Evolutionary conservation across 306 rosid species (phyloP).

Genomic region (Cucumis melo): DNA sequence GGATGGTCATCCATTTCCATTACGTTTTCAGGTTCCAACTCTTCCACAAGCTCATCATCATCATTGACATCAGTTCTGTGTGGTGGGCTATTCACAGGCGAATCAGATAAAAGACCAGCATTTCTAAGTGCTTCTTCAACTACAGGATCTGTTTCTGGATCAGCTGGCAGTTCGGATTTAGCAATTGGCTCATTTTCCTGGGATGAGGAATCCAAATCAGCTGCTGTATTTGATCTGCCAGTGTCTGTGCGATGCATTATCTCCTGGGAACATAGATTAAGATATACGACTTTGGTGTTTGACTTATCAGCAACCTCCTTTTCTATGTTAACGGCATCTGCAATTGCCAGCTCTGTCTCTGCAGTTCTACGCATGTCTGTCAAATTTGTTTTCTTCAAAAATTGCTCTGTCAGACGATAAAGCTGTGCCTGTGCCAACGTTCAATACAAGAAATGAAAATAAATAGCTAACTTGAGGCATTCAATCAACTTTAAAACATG

Average conservation of each 20-base stretch:
- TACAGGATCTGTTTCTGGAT: slow-evolving; percentile 32
- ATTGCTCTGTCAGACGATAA: slow-evolving; percentile 70
- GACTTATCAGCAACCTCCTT: slow-evolving; percentile 80
- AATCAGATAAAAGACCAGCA: slow-evolving; percentile 85
- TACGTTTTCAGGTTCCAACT: slow-evolving; percentile 43
- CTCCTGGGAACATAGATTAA: slow-evolving; percentile 80
- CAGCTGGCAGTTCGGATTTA: slow-evolving; percentile 29
- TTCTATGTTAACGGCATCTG: slow-evolving; percentile 89
- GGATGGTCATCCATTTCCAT: slow-evolving; percentile 57
- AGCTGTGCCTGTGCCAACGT: slow-evolving; percentile 57
- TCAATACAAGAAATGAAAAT: background rate
- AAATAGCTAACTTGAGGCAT: background rate
- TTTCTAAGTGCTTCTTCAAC: slow-evolving; percentile 69
- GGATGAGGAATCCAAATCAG: slow-evolving; percentile 20
- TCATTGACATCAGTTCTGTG: slow-evolving; percentile 19
- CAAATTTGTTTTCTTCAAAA: slow-evolving; percentile 62
- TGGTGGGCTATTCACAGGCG: slow-evolving; percentile 73
- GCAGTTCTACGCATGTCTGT: slow-evolving; percentile 60
- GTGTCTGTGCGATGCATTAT: slow-evolving; percentile 42
- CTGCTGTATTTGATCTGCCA: slow-evolving; percentile 27
- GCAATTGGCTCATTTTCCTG: slow-evolving; percentile 21
- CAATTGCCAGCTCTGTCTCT: slow-evolving; percentile 82
- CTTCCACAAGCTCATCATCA: slow-evolving; percentile 15
- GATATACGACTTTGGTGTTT: slow-evolving; percentile 73
- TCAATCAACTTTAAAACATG: background rate